These are phyloP conservation scores for Withania somnifera DNA, from an alignment of 305 asterid genomes.

Conservation along the genomic window DNA sequence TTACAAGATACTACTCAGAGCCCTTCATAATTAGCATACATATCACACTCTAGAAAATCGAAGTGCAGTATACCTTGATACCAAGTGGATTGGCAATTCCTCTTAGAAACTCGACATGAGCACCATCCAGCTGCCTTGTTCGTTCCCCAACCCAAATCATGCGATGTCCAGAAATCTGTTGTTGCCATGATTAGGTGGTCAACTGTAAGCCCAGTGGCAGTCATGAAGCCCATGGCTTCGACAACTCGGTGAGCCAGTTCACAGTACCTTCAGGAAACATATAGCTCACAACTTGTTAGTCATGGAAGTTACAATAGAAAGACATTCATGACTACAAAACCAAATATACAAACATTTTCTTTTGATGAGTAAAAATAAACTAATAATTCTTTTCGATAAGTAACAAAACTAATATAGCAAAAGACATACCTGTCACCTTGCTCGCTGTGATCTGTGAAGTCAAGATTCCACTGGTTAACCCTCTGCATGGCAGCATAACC, in stretches of 20 bases:
- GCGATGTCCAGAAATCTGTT: conserved; percentile 61
- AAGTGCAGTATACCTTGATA: conserved; percentile 37
- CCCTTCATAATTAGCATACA: background rate
- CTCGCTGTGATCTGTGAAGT: conserved; percentile 71
- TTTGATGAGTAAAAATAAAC: background rate
- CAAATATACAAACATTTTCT: background rate
- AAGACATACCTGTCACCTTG: conserved; percentile 68
- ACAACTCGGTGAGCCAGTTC: conserved; percentile 62
- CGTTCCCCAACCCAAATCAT: conserved; percentile 66
- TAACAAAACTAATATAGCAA: background rate
- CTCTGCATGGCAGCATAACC: conserved; percentile 96
- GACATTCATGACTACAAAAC: background rate
- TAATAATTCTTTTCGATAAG: background rate
- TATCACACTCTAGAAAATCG: background rate
- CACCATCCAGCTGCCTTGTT: conserved; percentile 53
- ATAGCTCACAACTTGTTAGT: background rate
- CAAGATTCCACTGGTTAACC: conserved; percentile 84
- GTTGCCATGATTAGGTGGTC: conserved; percentile 52
- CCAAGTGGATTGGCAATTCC: conserved; percentile 61
- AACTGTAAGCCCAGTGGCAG: conserved; percentile 50
- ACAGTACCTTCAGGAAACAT: conserved; percentile 26
- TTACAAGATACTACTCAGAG: background rate
- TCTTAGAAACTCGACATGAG: conserved; percentile 57
- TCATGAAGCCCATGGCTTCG: conserved; percentile 64
- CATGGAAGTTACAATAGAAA: background rate